Conservation (phyloP, 1,284 basidiomycete species). For the Dichomitus squalens region DNA sequence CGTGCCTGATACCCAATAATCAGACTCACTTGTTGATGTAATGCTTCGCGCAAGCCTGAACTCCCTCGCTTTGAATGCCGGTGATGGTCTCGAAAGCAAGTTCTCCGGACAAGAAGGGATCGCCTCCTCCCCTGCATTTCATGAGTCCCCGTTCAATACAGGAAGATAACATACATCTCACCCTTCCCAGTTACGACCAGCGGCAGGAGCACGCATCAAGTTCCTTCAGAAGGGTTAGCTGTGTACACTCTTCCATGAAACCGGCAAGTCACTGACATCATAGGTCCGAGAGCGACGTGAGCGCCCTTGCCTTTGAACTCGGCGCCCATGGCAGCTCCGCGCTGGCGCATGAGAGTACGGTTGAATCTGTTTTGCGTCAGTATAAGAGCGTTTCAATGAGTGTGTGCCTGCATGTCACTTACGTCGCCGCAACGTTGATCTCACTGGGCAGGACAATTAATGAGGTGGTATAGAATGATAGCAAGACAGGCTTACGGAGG, state of each 20-base stretch:
- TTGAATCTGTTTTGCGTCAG: conserved; percentile 61
- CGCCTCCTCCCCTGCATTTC: conserved; percentile 49
- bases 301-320: conserved; percentile 74
- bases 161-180: conserved; percentile 26
- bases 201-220: conserved; percentile 60
- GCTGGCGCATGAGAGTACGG: conserved; percentile 62
- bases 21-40: conserved; percentile 57
- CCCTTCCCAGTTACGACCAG: conserved; percentile 78
- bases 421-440: conserved; percentile 78
- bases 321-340: conserved; percentile 65
- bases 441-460: conserved; percentile 42
- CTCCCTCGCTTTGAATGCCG: conserved; percentile 68
- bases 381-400: conserved; percentile 48
- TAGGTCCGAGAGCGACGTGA: conserved; percentile 61
- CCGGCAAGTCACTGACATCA: conserved; percentile 38
- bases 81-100: conserved; percentile 57
- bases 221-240: no score
- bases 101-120: conserved; percentile 69
- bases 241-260: background rate
- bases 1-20: no score
- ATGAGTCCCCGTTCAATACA: conserved; percentile 3
- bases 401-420: no score
- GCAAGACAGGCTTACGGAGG: no score
- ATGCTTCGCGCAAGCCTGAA: conserved; percentile 67
- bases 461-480: no score